Evolutionary conservation across 192 early-diverging fungal species (phyloP), one percentile per base, ranked within the genome.

Genomic region (Pilobolus umbonatus): DNA sequence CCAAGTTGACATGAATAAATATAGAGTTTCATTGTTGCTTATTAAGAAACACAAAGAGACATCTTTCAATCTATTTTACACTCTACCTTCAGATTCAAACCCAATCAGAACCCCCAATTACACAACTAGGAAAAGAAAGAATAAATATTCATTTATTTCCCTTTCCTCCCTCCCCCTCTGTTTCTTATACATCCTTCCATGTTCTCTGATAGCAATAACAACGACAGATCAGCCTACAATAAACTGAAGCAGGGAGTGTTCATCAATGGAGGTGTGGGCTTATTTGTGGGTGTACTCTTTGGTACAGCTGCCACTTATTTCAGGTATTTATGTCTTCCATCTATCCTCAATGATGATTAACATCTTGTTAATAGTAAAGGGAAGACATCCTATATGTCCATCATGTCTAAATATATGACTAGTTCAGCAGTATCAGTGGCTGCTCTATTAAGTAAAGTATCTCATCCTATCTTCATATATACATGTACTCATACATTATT

Each of bases 251-350:
- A 36, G 19, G 36, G 21, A 17, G 48, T 43, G 21, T 28, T 31
- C 14, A 5, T 61, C 10, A 25, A 40, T 19, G 26, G 55, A 2
- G 21, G 35, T 24, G 15, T 57, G 22, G 40, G 45, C 8, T 14
- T 59, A n/a, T 59, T 43, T 36, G 34, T 59, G 24, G 44, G 57
- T 34, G 30, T 59, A 2, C 34, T 59, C 5, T 48, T 59, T 59
- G 57, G 57, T 14, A 44, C 39, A 42, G 39, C 45, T 47, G 51
- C 31, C 11, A 8, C 43, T 15, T 17, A 46, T 10, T 58, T 47
- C 32, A 30, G 43, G 43, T 46, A 56, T 40, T 11, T 5, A 7
- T 2, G 12, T 9, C 5, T 22, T 0, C 5, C 12, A 55, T 8
- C 19, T 0, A n/a, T 26, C 2, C 3, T 1, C 8, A 5, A 29